These are phyloP conservation scores for Rehmannia glutinosa DNA, from an alignment of 257 asterid genomes.

Conservation along the genomic window DNA sequence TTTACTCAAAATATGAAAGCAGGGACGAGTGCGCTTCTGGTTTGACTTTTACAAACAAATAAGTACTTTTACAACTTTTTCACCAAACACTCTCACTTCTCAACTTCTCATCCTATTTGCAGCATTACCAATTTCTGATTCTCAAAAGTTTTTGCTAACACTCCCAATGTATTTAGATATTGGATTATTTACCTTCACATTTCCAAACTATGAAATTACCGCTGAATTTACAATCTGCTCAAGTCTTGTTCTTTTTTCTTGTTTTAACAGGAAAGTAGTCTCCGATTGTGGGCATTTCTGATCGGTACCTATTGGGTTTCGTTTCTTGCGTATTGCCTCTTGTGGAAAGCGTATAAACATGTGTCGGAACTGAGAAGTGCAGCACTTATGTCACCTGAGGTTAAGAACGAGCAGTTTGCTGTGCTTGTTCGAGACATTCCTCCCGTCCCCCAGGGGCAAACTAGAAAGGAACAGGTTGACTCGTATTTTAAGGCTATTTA, in stretches of 20 bases:
- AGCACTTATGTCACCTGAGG: slow-evolving; percentile 74
- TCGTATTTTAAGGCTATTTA: slow-evolving; percentile 67
- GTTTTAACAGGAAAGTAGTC: slow-evolving; percentile 43
- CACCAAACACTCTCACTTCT: too few relatives aligned
- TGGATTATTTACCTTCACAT: too few relatives aligned
- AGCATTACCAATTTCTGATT: too few relatives aligned
- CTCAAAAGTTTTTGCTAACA: too few relatives aligned
- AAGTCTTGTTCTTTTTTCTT: not conserved
- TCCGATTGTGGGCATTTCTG: slow-evolving; percentile 74
- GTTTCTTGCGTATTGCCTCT: slow-evolving; percentile 50
- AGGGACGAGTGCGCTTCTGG: too few relatives aligned
- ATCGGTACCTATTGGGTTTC: slow-evolving; percentile 67
- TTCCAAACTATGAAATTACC: not conserved
- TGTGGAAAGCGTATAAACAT: slow-evolving; percentile 85
- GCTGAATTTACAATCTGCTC: too few relatives aligned
- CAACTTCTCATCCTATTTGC: too few relatives aligned
- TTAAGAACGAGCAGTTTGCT: slow-evolving; percentile 70
- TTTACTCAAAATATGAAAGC: too few relatives aligned
- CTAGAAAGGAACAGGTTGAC: slow-evolving; percentile 83
- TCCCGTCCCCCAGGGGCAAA: slow-evolving; percentile 42
- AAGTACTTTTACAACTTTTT: too few relatives aligned
- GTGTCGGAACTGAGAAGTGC: slow-evolving; percentile 60
- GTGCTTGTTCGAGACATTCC: slow-evolving; percentile 86
- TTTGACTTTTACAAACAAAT: too few relatives aligned
- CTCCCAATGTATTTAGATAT: too few relatives aligned